Conservation (phyloP, 306 rosid species). For the Dryas drummondii region DNA sequence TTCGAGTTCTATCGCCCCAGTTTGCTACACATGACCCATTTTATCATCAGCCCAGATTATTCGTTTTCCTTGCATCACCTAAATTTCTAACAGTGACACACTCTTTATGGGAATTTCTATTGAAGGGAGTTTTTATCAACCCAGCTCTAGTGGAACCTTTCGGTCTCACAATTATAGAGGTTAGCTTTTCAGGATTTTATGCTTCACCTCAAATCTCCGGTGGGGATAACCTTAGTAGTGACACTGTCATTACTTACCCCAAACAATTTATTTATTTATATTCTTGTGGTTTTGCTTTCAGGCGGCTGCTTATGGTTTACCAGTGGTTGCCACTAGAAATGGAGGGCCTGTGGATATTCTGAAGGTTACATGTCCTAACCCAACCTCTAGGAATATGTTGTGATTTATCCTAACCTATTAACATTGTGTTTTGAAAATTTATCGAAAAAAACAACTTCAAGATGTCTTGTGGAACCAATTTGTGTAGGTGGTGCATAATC, state of each 20-base stretch:
- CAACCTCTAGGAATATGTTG: not conserved
- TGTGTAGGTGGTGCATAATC: not conserved
- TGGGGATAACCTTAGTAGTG: not conserved
- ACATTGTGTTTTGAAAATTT: not conserved
- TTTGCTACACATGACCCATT: not conserved
- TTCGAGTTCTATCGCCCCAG: no score
- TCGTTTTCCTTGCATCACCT: slow-evolving; percentile 15
- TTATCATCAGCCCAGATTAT: slow-evolving; percentile 2
- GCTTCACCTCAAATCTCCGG: not conserved
- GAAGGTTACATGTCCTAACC: slow-evolving; percentile 37
- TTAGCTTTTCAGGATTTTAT: slow-evolving; percentile 8
- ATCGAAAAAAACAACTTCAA: not conserved
- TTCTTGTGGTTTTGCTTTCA: slow-evolving; percentile 18
- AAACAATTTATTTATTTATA: not conserved
- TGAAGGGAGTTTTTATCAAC: slow-evolving; percentile 87
- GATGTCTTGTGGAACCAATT: not conserved
- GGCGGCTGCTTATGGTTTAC: slow-evolving; percentile 93
- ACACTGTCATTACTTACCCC: not conserved
- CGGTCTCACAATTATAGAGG: slow-evolving; percentile 85
- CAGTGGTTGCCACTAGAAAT: slow-evolving; percentile 78
- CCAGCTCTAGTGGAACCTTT: slow-evolving; percentile 90
- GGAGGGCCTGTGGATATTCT: slow-evolving; percentile 87
- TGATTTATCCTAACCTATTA: not conserved
- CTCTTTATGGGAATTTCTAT: slow-evolving; percentile 17
- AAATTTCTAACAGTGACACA: slow-evolving; percentile 20